These are phyloP conservation scores for Eucalyptus microcorys DNA, from an alignment of 345 rosid species.

Conservation along the genomic window DNA sequence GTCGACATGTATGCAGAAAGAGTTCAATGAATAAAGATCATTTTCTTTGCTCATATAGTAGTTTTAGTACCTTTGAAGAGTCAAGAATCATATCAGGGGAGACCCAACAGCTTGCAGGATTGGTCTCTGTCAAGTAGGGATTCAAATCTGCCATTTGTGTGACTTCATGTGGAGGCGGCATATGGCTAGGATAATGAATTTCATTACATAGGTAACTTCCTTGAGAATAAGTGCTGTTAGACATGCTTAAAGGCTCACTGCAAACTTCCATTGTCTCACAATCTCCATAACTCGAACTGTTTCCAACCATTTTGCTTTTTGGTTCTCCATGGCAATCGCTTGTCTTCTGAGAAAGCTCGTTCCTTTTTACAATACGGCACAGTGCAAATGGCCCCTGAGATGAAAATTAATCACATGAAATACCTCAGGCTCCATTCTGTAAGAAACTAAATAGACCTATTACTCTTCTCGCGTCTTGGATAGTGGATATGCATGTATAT, in stretches of 20 bases:
- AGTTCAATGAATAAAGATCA: not conserved
- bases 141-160: slow-evolving; percentile 12
- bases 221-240: slow-evolving; percentile 24
- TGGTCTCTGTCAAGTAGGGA: slow-evolving; percentile 12
- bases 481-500: not conserved
- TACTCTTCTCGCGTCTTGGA: not conserved
- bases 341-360: slow-evolving; percentile 32
- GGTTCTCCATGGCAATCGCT: slow-evolving; percentile 17
- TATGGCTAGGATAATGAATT: slow-evolving; percentile 31
- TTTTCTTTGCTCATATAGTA: not conserved
- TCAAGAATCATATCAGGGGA: slow-evolving; percentile 59
- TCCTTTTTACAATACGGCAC: slow-evolving; percentile 68
- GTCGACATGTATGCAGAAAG: not conserved
- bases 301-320: slow-evolving; percentile 6
- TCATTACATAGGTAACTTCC: slow-evolving; percentile 18
- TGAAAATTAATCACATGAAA: not conserved
- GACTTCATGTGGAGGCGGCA: slow-evolving; percentile 25
- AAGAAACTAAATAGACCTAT: not conserved
- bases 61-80: slow-evolving; percentile 45
- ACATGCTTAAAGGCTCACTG: slow-evolving; percentile 21
- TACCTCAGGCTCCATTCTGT: not conserved
- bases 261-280: slow-evolving; percentile 11
- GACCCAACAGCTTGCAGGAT: slow-evolving; percentile 26
- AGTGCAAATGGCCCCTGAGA: slow-evolving; percentile 66
- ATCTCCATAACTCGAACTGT: slow-evolving; percentile 27